phyloP scores from a whole-genome alignment of 805 yeast genomes.

The Candida ulmi region DNA sequence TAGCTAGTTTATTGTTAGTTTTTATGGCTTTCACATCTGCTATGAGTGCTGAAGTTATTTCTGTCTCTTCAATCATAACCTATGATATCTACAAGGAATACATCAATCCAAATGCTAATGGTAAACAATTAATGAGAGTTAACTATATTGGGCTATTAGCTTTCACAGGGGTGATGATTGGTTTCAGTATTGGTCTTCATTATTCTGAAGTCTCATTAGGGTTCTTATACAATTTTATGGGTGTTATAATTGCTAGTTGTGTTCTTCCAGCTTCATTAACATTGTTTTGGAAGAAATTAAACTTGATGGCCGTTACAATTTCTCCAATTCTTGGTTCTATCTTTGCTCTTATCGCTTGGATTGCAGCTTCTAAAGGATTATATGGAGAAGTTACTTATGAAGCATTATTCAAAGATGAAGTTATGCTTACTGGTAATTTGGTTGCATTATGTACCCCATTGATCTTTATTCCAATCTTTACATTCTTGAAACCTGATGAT shows the following conservation, averaged over 20 bases:
- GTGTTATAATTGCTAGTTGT: constrained; percentile 81
- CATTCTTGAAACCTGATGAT: constrained; percentile 64
- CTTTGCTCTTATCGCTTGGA: constrained; percentile 69
- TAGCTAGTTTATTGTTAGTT: constrained; percentile 68
- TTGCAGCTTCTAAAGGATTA: constrained; percentile 40
- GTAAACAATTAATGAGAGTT: constrained; percentile 56
- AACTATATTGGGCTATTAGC: constrained; percentile 18
- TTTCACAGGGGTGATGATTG: constrained; percentile 64
- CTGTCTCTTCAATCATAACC: constrained; percentile 80
- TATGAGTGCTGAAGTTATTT: constrained; percentile 84
- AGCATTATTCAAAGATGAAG: constrained; percentile 73
- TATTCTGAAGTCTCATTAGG: constrained; percentile 86
- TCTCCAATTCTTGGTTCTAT: constrained; percentile 79
- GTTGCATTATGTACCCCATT: constrained; percentile 75
- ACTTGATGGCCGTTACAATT: constrained; percentile 58
- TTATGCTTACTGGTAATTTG: constrained; percentile 87
- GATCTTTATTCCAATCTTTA: constrained; percentile 59
- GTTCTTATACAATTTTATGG: constrained; percentile 82
- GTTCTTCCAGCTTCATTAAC: constrained; percentile 74
- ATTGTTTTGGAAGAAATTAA: constrained; percentile 59
- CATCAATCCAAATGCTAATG: constrained; percentile 71
- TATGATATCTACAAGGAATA: constrained; percentile 82
- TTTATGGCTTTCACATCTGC: constrained; percentile 95
- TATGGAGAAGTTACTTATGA: constrained; percentile 40
- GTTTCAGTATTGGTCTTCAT: constrained; percentile 74